Evolutionary conservation across 257 asterid species (phyloP), one percentile per base, ranked within the genome.

Genomic region (Nicotiana otophora): DNA sequence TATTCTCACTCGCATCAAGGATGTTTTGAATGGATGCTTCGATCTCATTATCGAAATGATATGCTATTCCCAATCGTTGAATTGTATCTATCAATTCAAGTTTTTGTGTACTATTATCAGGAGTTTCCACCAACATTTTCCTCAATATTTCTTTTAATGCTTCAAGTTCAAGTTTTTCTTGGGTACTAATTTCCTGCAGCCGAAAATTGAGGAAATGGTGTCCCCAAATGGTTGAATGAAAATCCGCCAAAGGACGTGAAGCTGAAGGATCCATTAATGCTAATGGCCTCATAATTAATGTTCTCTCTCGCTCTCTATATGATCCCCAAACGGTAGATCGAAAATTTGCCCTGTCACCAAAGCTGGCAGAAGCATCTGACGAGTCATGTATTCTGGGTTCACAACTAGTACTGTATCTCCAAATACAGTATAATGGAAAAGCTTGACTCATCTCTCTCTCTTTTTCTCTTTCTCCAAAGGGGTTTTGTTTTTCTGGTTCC

Each of bases 21-120:
- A 84, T 42, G n/a, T 17, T 4, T 3, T 11, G 31, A 2, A 82
- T 15, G 4, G 62, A 61, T 20, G 10, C 55, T 10, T 81, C 78
- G 0, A 87, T 87, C 30, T 83, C 87, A 0, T 30, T 70, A 42
- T 39, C 67, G 30, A 87, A 87, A 63, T 81, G 88, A 46, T 87
- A 85, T 5, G 84, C 48, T 20, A 83, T 81, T 3, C 90, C 90
- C 16, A 87, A 39, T 51, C 87, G 87, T 12, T 81, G 82, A 5
- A 85, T 61, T 0, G 57, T 17, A 19, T 83, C 80, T 1, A 87
- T 85, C 54, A 87, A 26, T 0, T 68, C 74, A 1, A 85, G 46
- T 16, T 69, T 81, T 1, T 54, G 3, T 0, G 17, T 0, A 20
- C 46, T 7, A 1, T 12, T 7, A 2, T 67, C 42, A 0, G 82